A percentile compares a stretch with the other conserved stretches of the same genome.
These are phyloP conservation scores for Trichoderma simmonsii DNA, from an alignment of 2,329 filamentous ascomycete species.

Conservation along the genomic window DNA sequence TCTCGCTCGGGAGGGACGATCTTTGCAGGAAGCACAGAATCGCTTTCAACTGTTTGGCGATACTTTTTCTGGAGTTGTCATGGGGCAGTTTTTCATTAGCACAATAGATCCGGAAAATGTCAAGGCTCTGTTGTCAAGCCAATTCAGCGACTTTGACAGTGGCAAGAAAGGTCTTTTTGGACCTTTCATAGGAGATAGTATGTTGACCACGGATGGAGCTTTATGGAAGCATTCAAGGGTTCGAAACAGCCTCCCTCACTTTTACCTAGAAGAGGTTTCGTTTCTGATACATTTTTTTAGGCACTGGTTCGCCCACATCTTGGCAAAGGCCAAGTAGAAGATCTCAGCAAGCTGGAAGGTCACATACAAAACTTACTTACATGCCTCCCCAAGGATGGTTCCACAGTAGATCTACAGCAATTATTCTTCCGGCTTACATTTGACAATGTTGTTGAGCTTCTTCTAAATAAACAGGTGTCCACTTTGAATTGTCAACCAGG, in stretches of 20 bases:
- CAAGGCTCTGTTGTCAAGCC: not conserved
- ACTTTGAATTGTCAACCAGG: not conserved
- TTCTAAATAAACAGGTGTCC: not conserved
- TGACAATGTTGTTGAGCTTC: not conserved
- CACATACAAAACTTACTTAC: not conserved
- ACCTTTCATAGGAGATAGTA: not conserved
- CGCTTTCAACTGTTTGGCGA: constrained; percentile 1
- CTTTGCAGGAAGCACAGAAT: not conserved
- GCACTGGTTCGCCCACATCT: not conserved
- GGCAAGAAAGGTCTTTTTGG: not conserved
- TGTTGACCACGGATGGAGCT: not conserved
- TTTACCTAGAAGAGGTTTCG: not conserved
- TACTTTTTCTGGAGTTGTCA: not conserved
- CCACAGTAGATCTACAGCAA: not conserved
- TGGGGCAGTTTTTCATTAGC: not conserved
- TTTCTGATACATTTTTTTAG: not conserved
- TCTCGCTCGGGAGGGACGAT: not conserved
- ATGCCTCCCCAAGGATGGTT: not conserved
- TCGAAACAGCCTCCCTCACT: not conserved
- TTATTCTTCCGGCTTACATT: not conserved
- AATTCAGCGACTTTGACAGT: not conserved
- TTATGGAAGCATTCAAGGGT: constrained; percentile 3
- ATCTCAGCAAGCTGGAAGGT: not conserved
- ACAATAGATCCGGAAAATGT: not conserved
- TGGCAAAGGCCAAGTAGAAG: not conserved